Evolutionary conservation across 2,329 filamentous ascomycete genomes (phyloP).

Genomic region (Talaromyces islandicus): DNA sequence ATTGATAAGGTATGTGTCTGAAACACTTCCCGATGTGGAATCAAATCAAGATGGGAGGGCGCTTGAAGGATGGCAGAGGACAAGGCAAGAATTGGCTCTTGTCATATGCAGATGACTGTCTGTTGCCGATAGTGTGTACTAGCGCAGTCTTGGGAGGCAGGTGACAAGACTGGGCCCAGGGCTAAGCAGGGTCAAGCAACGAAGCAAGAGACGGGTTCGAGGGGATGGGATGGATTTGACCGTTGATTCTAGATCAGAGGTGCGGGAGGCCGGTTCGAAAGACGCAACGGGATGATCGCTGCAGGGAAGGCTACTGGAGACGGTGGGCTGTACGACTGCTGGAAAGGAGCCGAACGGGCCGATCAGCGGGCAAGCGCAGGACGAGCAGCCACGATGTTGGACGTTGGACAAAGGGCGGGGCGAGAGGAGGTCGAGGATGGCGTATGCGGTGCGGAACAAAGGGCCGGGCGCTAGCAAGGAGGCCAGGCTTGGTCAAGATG

Average conservation of each 20-base stretch:
- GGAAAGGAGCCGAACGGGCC: constrained; percentile 10
- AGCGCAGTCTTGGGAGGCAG: neutral
- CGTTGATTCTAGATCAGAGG: neutral
- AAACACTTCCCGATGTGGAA: constrained; percentile 1
- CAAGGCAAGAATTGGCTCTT: constrained; percentile 3
- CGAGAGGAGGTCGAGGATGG: neutral
- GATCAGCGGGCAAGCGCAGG: constrained; percentile 5
- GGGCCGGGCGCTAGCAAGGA: neutral
- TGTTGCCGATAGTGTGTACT: neutral
- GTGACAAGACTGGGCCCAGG: neutral
- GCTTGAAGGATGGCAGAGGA: neutral
- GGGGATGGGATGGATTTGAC: neutral
- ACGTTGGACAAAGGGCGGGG: neutral
- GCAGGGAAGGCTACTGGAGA: neutral
- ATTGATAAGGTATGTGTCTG: neutral
- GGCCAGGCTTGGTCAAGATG: neutral
- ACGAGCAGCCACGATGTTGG: constrained; percentile 1
- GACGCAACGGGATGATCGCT: neutral
- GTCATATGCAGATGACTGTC: neutral
- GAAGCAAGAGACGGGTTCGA: neutral
- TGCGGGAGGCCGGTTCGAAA: neutral
- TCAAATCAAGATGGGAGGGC: neutral
- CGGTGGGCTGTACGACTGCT: neutral
- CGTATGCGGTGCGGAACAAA: neutral
- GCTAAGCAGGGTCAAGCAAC: neutral